Base-by-base conservation (phyloP, 805 yeast genomes). In the Lipomyces mesembrius region DNA sequence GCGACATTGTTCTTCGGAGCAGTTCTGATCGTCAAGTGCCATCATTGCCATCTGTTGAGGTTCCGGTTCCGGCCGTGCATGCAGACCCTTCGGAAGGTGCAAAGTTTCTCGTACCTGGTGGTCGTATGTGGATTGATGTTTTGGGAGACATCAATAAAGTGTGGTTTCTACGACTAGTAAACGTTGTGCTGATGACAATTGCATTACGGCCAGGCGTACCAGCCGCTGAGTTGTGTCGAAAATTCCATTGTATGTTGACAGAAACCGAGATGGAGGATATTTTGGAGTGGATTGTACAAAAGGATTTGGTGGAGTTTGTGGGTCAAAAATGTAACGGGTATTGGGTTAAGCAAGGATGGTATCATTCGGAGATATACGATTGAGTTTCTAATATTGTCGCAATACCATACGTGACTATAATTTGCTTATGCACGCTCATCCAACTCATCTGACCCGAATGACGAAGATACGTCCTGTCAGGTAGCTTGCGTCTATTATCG, bases 121-220 rank as follows among this genome's bases (percentile, higher is more conserved):
- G 89, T 1, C 83, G 84, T 52, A 75, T 89, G 8, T 92, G 97
- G 97, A 80, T 90, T 12, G 89, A 88, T 71, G 76, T 88, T 49
- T 76, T 79, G 39, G 94, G 96, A 1, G 76, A 81, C 34, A 81
- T 92, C 55, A 87, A 89, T 67, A 77, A 75, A 32, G 73, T 74
- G 0, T 77, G 91, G 6, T 93, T 97, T 96, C 77, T 77, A 14
- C 83, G 81, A 60, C 76, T 88, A 0, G 75, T 88, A 0, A 78
- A 82, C 27, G 79, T 85, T 11, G 70, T 89, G 0, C 64, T 86
- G 0, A 74, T 80, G 56, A 78, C 81, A 4, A 75, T 87, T 9
- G 79, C 84, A 6, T 80, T 84, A 64, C 79, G 82, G 52, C 92
- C 93, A 0, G 91, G 91, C 4, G 79, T 86, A 2, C 73, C 79